phyloP scores from a whole-genome alignment of 345 rosid genomes.

The Durio zibethinus region DNA sequence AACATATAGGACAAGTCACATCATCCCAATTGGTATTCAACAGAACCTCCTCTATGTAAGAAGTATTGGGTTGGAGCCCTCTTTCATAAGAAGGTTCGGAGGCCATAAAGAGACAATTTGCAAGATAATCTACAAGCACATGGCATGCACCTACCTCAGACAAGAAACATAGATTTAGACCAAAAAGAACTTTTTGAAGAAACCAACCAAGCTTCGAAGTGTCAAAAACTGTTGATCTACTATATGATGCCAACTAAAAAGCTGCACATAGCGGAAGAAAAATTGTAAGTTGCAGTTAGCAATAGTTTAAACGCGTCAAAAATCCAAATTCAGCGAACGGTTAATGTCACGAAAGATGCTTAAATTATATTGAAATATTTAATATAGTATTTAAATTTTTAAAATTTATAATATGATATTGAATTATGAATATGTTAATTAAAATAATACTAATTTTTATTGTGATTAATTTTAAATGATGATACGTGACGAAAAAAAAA shows the following conservation, averaged over 20 bases:
- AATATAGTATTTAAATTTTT: no score
- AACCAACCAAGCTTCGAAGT: no score
- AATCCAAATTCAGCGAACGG: background rate
- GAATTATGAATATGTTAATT: no score
- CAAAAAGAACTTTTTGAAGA: no score
- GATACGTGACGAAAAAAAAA: no score
- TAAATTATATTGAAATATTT: no score
- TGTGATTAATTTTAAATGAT: no score
- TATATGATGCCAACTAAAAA: background rate
- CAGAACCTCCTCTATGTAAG: constrained; percentile 43
- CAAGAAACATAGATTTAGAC: no score
- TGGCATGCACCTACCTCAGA: constrained; percentile 7
- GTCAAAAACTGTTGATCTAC: background rate
- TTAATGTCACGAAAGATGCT: no score
- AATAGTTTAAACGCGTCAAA: background rate
- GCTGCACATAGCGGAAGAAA: background rate
- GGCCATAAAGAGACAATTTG: constrained; percentile 39
- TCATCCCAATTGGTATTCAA: constrained; percentile 64
- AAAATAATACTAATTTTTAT: no score
- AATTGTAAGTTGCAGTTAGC: background rate
- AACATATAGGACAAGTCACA: constrained; percentile 84
- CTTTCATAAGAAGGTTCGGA: constrained; percentile 35
- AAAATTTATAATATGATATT: no score
- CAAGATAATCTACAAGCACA: constrained; percentile 25
- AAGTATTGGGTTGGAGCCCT: constrained; percentile 23